phyloP scores from a whole-genome alignment of 2,329 filamentous ascomycete species.

The Diaporthe velutina region DNA sequence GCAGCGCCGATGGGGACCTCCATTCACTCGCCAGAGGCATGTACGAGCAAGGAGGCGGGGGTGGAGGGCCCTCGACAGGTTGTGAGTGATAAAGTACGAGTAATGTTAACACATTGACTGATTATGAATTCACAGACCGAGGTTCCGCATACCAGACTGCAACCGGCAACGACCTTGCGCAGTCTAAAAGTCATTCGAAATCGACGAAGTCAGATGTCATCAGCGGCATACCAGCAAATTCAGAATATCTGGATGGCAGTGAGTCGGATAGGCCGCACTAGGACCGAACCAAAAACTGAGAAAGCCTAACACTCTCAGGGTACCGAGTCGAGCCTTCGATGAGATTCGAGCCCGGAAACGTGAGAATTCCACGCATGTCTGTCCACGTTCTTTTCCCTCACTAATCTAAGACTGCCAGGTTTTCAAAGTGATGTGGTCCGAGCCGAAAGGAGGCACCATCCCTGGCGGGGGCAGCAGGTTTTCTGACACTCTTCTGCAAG shows the following conservation, averaged over 20 bases:
- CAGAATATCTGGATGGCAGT: conserved; percentile 26
- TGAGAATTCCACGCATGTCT: neutral
- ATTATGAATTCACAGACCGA: conserved; percentile 6
- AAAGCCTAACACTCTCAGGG: conserved; percentile 13
- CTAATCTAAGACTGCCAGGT: conserved; percentile 53
- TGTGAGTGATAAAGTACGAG: neutral
- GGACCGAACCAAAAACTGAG: too few species aligned
- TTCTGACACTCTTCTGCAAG: conserved; percentile 45
- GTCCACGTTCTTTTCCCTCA: neutral
- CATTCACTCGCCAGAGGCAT: neutral
- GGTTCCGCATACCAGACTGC: conserved; percentile 17
- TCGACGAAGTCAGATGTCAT: neutral
- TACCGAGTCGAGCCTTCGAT: conserved; percentile 30
- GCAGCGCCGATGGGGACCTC: neutral
- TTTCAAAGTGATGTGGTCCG: conserved; percentile 68
- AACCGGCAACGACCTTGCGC: neutral
- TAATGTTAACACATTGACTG: neutral
- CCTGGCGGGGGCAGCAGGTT: conserved; percentile 41
- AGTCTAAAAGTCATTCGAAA: neutral
- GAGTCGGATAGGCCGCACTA: neutral
- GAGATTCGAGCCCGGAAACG: conserved; percentile 19
- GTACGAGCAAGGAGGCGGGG: conserved; percentile 18
- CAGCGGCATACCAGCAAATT: conserved; percentile 8
- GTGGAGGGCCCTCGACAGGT: neutral
- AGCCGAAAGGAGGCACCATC: conserved; percentile 51